Evolutionary conservation across 2,329 filamentous ascomycete genomes (phyloP), one percentile per base, ranked within the genome.

Genomic region (Colletotrichum filicis): DNA sequence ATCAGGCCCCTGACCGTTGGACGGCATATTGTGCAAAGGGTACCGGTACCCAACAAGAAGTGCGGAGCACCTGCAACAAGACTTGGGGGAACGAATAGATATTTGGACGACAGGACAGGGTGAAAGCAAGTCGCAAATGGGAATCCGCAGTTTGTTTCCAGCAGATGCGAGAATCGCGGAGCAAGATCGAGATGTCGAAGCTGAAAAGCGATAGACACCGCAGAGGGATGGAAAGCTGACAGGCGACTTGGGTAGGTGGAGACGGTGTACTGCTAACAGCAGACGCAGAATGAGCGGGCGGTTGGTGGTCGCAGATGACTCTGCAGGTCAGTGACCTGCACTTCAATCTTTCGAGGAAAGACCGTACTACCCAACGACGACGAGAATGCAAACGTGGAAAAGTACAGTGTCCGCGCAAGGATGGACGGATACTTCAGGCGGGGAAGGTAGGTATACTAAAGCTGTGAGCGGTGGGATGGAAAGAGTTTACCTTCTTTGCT

Each of bases 271-370:
- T 49, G 59, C 49, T 24, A 35, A 24, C 2, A 55, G 19, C 35
- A 66, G 24, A 53, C 16, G 53, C 26, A 42, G 26, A 30, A 59
- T 35, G 42, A 53, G 24, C 26, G 30, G 56, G 24, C 42, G 22
- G 32, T 61, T 58, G 68, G 49, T 57, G 9, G 57, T 64, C 22
- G 32, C 42, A 16, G 59, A 12, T 30, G 42, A 30, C 46, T 52
- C 59, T 64, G 65, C 69, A 69, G 70, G 30, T 55, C n/a, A 69
- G 59, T 58, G 59, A 49, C 53, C 59, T 55, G 59, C 59, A 69
- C 68, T 67, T 63, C 22, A 57, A 68, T 26, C 22, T 19, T 49
- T 49, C 19, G 7, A 26, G 32, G 32, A 11, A 60, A 46, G 28
- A 22, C 22, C 26, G 53, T 69, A 32, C 26, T 46, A 26, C 55